Base-by-base conservation (phyloP, 352 stramenopile species). In the Pythium dissimile region DNA sequence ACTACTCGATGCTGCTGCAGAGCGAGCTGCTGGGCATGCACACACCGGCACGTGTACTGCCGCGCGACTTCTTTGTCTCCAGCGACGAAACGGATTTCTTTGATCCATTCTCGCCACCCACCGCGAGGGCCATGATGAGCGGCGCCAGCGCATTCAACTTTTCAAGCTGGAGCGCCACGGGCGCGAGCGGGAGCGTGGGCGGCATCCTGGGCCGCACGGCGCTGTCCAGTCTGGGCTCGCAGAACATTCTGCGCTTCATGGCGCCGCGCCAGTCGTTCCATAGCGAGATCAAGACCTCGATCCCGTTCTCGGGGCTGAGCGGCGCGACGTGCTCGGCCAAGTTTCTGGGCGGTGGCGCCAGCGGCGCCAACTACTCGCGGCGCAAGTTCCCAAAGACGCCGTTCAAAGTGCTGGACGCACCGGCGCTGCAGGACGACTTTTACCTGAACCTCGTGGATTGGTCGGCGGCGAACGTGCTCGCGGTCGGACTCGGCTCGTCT, bases 391-490 rank as follows among this genome's bases (percentile, higher is more conserved):
- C 90, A 12, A 97, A 97, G 58, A 88, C 92, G 18, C 94, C 96
- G 1, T 98, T 98, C 54, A 98, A 99, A 77, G 90, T 99, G n/a
- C 71, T 99, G 24, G 96, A 99, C 75, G 97, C 97, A 16, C 97
- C 97, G 2, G 77, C 85, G 9, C 73, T 99, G 5, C 89, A 98
- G 66, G 97, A 99, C 72, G 97, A 99, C 69, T 99, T 99, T 70
- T 99, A 99, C 64, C 69, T 99, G 11, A 99, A 99, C 66, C 76
- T 99, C 0, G 94, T 99, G 9, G 95, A 98, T 69, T 99, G 97
- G 97, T 98, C 89, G 0, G 82, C 89, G 1, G 76, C 86, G 11
- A 99, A 99, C 62, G 86, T 99, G 9, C 73, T 99, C 12, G 94
- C 95, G 2, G 96, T 99, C 23, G 97, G 91, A 15, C 80, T 99